phyloP scores from a whole-genome alignment of 345 rosid species.

The Eucalyptus pauciflora region DNA sequence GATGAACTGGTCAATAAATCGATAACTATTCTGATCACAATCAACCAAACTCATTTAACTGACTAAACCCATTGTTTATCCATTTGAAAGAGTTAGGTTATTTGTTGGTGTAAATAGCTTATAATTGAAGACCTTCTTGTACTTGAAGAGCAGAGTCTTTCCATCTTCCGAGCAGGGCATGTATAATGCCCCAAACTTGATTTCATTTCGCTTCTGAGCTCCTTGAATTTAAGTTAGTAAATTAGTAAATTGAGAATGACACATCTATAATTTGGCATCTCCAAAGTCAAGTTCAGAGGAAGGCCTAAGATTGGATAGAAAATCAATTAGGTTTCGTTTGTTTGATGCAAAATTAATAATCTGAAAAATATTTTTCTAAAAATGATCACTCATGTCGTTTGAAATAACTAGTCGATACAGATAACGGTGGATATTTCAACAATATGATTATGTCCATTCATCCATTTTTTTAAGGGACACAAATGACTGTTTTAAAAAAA shows the following conservation, averaged over 20 bases:
- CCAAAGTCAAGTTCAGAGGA: not conserved
- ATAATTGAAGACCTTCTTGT: not conserved
- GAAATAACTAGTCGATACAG: accelerated
- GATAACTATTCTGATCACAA: not conserved
- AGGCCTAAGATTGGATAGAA: not conserved
- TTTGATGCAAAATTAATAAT: accelerated
- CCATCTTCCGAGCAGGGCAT: not conserved
- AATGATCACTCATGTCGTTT: accelerated
- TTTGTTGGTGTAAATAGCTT: not conserved
- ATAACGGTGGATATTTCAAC: accelerated
- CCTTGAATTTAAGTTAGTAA: not conserved
- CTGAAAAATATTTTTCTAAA: accelerated
- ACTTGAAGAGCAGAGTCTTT: not conserved
- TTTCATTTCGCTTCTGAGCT: not conserved
- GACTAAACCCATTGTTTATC: not conserved
- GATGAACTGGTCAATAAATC: not conserved
- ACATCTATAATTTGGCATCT: not conserved
- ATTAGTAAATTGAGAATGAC: not conserved
- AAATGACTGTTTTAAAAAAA: no score
- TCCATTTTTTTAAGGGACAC: no score
- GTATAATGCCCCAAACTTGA: not conserved
- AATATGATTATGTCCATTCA: no score
- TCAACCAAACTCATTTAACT: not conserved
- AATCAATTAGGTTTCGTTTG: accelerated
- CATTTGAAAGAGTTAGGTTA: not conserved